A percentile compares a stretch with the other conserved stretches of the same genome.
These are phyloP conservation scores for Penicillium cosmopolitanum DNA, from an alignment of 495 filamentous ascomycete species.

Conservation along the genomic window DNA sequence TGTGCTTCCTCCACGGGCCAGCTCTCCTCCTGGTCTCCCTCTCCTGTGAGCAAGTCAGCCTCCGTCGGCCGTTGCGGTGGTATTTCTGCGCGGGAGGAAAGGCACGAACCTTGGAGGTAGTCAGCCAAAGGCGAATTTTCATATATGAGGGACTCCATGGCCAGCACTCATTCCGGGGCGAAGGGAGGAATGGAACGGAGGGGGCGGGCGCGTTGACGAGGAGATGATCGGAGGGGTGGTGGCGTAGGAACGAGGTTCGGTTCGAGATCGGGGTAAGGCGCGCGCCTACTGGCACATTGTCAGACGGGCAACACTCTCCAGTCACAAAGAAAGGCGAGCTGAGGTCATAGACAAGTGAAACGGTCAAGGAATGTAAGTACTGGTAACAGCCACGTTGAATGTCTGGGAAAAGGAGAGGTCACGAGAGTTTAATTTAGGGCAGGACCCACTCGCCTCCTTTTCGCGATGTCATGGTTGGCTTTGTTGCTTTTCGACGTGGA, in stretches of 20 bases:
- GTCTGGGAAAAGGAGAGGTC: slow-evolving; percentile 39
- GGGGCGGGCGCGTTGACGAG: slow-evolving; percentile 13
- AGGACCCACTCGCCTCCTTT: slow-evolving; percentile 32
- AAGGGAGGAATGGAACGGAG: slow-evolving; percentile 23
- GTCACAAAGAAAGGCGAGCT: slow-evolving; percentile 6
- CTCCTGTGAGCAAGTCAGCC: slow-evolving; percentile 43
- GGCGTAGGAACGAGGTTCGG: background rate
- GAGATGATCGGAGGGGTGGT: slow-evolving; percentile 10
- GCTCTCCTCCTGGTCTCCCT: slow-evolving; percentile 48
- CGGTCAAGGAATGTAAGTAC: slow-evolving; percentile 1
- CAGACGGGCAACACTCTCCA: slow-evolving; percentile 13
- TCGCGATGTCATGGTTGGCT: slow-evolving; percentile 19
- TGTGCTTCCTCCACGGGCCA: slow-evolving; percentile 50
- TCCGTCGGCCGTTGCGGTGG: background rate
- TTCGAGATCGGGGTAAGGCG: slow-evolving; percentile 9
- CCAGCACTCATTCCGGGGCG: slow-evolving; percentile 40
- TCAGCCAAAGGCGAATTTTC: slow-evolving; percentile 89
- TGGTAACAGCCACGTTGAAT: slow-evolving; percentile 24
- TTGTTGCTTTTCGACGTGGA: background rate
- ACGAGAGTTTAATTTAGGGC: slow-evolving; percentile 32
- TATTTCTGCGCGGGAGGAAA: too few relatives aligned
- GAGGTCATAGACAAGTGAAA: slow-evolving; percentile 8
- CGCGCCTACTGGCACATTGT: slow-evolving; percentile 28
- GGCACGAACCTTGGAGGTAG: slow-evolving; percentile 82
- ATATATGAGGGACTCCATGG: slow-evolving; percentile 91